A percentile compares a stretch with the other conserved stretches of the same genome.
These are phyloP conservation scores for apple (Malus domestica) DNA, from an alignment of 306 rosid genomes.

Conservation along the genomic window DNA sequence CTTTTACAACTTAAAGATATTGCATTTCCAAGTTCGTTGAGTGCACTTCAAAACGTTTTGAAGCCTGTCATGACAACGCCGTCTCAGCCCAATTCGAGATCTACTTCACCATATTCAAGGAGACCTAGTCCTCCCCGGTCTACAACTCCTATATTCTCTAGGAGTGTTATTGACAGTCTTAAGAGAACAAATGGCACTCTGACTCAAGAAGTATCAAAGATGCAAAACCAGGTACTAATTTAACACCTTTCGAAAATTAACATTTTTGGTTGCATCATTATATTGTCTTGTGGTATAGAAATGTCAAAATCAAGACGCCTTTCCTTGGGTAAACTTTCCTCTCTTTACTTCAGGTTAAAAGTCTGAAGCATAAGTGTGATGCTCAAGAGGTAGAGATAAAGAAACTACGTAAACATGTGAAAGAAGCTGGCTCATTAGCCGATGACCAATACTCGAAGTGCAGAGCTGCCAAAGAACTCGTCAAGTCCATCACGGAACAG, in stretches of 20 bases:
- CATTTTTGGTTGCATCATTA: not conserved
- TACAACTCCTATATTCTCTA: constrained; percentile 63
- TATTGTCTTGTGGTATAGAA: constrained; percentile 2
- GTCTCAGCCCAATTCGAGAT: constrained; percentile 34
- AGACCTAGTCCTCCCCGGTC: constrained; percentile 82
- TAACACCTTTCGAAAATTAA: constrained; percentile 9
- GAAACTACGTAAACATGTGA: constrained; percentile 39
- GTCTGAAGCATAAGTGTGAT: constrained; percentile 48
- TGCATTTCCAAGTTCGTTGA: constrained; percentile 62
- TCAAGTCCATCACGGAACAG: constrained; percentile 60
- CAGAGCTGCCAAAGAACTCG: constrained; percentile 41
- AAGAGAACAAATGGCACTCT: constrained; percentile 59
- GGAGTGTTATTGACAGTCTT: constrained; percentile 71
- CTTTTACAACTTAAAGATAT: constrained; percentile 60
- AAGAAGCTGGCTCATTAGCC: constrained; percentile 40
- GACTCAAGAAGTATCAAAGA: constrained; percentile 60
- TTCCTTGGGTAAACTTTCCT: constrained; percentile 7
- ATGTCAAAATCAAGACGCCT: not conserved
- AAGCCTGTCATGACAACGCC: constrained; percentile 31
- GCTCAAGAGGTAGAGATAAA: constrained; percentile 56
- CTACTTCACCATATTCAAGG: constrained; percentile 58
- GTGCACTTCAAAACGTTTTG: constrained; percentile 45
- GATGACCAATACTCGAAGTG: constrained; percentile 52
- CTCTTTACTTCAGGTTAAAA: constrained; percentile 43
- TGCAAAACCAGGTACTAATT: constrained; percentile 54